These are phyloP conservation scores for Tylopilus balloui DNA, from an alignment of 768 basidiomycete genomes.

Conservation along the genomic window DNA sequence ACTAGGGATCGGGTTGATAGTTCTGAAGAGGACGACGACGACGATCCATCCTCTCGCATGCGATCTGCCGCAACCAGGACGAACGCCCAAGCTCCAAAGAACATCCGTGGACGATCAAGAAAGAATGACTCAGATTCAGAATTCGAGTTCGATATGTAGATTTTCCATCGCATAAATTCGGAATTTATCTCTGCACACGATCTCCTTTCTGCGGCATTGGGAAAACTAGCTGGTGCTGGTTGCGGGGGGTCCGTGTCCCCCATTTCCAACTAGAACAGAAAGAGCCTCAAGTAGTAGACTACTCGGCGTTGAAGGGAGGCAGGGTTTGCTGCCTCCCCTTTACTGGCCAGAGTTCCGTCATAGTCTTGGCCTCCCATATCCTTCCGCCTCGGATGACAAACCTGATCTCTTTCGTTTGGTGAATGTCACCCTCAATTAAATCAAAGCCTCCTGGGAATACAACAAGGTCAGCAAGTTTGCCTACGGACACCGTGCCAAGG, in stretches of 20 bases:
- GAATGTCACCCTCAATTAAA: slow-evolving; percentile 50
- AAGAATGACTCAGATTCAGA: slow-evolving; percentile 73
- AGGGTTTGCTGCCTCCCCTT: slow-evolving; percentile 49
- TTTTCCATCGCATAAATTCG: not conserved
- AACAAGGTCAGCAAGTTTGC: slow-evolving; percentile 70
- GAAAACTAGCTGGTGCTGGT: not conserved
- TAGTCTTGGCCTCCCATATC: slow-evolving; percentile 61
- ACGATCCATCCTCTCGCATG: slow-evolving; percentile 49
- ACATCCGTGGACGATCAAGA: slow-evolving; percentile 44
- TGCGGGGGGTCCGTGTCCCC: no score
- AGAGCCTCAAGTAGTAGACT: slow-evolving; percentile 2
- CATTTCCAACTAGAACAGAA: no score
- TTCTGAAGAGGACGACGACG: slow-evolving; percentile 38
- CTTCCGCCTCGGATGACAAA: slow-evolving; percentile 66
- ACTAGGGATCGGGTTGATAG: slow-evolving; percentile 35
- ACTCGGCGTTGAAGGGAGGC: slow-evolving; percentile 56
- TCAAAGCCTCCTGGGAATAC: slow-evolving; percentile 60
- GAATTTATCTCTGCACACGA: not conserved
- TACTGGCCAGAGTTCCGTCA: slow-evolving; percentile 71
- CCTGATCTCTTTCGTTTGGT: slow-evolving; percentile 44
- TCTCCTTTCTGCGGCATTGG: not conserved
- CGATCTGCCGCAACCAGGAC: slow-evolving; percentile 55
- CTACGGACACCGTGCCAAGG: slow-evolving; percentile 56
- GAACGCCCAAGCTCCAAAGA: slow-evolving; percentile 49
- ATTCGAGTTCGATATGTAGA: slow-evolving; percentile 71